These are phyloP conservation scores for Fusarium dlaminii DNA, from an alignment of 2,329 filamentous ascomycete species.

Conservation along the genomic window DNA sequence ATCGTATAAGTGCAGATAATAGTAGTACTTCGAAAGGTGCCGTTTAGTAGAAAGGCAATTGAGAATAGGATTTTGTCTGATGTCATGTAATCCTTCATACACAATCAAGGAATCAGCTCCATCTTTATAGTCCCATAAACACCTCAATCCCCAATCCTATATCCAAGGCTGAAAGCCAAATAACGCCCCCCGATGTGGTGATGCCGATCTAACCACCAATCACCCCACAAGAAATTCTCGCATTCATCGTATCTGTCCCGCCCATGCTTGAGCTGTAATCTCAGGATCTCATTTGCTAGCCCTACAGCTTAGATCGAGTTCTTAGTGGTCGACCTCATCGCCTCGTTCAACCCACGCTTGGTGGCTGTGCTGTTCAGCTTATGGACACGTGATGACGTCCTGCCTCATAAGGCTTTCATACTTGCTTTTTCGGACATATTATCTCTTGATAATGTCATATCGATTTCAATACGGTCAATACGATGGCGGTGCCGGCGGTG, in stretches of 20 bases:
- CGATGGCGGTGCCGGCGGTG: neutral
- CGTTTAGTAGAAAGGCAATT: neutral
- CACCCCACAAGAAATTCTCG: slow-evolving; percentile 16
- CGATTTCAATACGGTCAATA: neutral
- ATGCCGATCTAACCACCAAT: slow-evolving; percentile 1
- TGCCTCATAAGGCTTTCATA: neutral
- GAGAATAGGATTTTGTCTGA: neutral
- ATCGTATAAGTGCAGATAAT: neutral
- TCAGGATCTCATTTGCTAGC: neutral
- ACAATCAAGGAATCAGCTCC: neutral
- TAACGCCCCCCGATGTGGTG: neutral
- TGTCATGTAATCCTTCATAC: neutral
- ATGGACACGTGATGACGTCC: slow-evolving; percentile 1
- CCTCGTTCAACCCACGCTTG: neutral
- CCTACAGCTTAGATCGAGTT: neutral
- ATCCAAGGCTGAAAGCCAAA: neutral
- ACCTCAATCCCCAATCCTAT: neutral
- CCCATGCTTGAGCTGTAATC: neutral
- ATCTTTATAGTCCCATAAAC: slow-evolving; percentile 20
- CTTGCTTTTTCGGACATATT: neutral
- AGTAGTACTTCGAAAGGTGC: neutral
- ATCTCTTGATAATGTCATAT: neutral
- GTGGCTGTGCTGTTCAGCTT: slow-evolving; percentile 21
- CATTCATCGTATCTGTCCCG: slow-evolving; percentile 34
- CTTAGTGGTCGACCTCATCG: neutral